These are phyloP conservation scores for Ceriops zippeliana DNA, from an alignment of 345 rosid species.

Conservation along the genomic window DNA sequence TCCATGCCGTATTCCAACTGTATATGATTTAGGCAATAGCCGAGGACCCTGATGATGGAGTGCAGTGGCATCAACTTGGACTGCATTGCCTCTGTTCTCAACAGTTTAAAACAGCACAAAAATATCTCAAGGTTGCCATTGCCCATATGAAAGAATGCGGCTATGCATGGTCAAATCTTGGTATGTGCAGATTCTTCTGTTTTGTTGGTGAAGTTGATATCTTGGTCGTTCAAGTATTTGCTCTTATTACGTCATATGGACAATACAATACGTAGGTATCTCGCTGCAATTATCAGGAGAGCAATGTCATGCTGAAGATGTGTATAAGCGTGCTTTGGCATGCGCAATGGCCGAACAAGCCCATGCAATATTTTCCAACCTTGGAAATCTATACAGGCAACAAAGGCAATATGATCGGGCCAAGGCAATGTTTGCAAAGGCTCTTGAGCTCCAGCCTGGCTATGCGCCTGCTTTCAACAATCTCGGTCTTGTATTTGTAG, in stretches of 20 bases:
- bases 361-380: constrained; percentile 74
- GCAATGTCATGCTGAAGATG: constrained; percentile 55
- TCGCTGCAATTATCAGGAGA: constrained; percentile 77
- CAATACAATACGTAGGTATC: constrained; percentile 42
- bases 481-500: constrained; percentile 86
- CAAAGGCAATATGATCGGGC: constrained; percentile 75
- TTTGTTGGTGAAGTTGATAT: neutral
- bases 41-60: constrained; percentile 88
- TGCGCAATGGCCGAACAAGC: constrained; percentile 57
- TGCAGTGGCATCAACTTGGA: constrained; percentile 95
- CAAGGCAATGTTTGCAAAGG: constrained; percentile 81
- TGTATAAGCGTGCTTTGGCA: constrained; percentile 64
- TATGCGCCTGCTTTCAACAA: constrained; percentile 97
- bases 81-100: constrained; percentile 74
- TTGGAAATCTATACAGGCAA: constrained; percentile 84
- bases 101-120: constrained; percentile 73
- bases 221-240: neutral
- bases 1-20: neutral
- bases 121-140: constrained; percentile 81
- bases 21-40: constrained; percentile 50
- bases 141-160: constrained; percentile 58
- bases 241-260: neutral
- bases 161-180: constrained; percentile 89
- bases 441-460: constrained; percentile 79
- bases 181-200: constrained; percentile 28